A percentile compares a stretch with the other conserved stretches of the same genome.
Conservation (phyloP, 306 rosid genomes). For the Arachis stenosperma region DNA sequence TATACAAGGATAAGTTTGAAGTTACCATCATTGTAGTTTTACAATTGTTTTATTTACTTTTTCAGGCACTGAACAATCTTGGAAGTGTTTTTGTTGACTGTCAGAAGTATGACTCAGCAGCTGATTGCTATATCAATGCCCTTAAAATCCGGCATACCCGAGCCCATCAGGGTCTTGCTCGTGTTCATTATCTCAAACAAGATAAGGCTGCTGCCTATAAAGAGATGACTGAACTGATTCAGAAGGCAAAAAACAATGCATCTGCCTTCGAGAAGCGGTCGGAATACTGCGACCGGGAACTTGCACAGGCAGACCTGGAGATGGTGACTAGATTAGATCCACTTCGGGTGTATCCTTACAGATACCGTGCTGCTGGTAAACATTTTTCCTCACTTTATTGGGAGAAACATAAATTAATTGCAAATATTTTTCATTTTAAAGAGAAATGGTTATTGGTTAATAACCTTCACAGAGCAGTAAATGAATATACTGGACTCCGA, state of each 20-base stretch:
- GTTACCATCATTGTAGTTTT: constrained; percentile 3
- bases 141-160: constrained; percentile 86
- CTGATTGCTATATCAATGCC: constrained; percentile 90
- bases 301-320: constrained; percentile 78
- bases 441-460: not conserved
- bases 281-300: constrained; percentile 86
- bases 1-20: not conserved
- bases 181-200: constrained; percentile 74
- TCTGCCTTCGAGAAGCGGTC: constrained; percentile 96
- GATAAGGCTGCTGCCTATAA: constrained; percentile 72
- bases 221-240: constrained; percentile 86
- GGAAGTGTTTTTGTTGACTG: constrained; percentile 91
- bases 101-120: constrained; percentile 68
- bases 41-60: constrained; percentile 36
- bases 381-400: constrained; percentile 8
- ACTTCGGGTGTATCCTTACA: constrained; percentile 90
- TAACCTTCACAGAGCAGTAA: not conserved
- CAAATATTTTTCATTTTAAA: not conserved
- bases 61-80: constrained; percentile 94
- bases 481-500: not conserved
- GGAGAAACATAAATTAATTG: not conserved
- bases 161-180: constrained; percentile 97
- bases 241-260: constrained; percentile 53
- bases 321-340: constrained; percentile 92
- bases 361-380: constrained; percentile 93